These are phyloP conservation scores for Candida sp. DNA, from an alignment of 1,139 yeast genomes.

Conservation along the genomic window DNA sequence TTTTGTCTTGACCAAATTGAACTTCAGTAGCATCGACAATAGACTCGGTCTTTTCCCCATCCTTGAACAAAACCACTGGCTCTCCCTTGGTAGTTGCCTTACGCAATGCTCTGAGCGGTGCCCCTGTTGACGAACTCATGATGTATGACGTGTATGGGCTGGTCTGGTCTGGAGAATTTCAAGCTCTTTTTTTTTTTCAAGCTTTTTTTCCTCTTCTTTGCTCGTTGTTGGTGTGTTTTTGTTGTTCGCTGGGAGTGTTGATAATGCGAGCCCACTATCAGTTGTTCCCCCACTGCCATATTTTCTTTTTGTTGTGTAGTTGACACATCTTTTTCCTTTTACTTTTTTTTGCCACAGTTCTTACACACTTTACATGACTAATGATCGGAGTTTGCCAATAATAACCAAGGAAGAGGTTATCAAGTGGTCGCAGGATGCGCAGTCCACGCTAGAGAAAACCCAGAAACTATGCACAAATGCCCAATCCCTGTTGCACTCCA, in stretches of 20 bases:
- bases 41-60: conserved; percentile 19
- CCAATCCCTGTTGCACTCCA: conserved; percentile 29
- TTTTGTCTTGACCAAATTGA: conserved; percentile 28
- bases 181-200: conserved; percentile 2
- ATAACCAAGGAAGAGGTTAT: conserved; percentile 11
- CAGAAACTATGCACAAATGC: conserved; percentile 37
- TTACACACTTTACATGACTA: conserved; percentile 6
- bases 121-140: conserved; percentile 7
- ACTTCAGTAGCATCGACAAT: conserved; percentile 43
- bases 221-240: background rate
- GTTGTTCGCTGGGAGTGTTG: conserved; percentile 1
- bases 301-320: background rate
- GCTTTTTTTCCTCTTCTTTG: background rate
- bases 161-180: background rate
- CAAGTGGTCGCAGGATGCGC: conserved; percentile 36
- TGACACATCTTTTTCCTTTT: background rate
- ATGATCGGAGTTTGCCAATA: background rate
- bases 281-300: background rate
- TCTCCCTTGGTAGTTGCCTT: conserved; percentile 26
- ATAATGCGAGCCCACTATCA: background rate
- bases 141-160: background rate
- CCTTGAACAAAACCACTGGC: conserved; percentile 27
- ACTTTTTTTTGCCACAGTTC: background rate
- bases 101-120: conserved; percentile 22
- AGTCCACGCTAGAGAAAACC: conserved; percentile 31